Conservation (phyloP, 1,139 yeast species). For the Sugiyamaella xylanicola region DNA sequence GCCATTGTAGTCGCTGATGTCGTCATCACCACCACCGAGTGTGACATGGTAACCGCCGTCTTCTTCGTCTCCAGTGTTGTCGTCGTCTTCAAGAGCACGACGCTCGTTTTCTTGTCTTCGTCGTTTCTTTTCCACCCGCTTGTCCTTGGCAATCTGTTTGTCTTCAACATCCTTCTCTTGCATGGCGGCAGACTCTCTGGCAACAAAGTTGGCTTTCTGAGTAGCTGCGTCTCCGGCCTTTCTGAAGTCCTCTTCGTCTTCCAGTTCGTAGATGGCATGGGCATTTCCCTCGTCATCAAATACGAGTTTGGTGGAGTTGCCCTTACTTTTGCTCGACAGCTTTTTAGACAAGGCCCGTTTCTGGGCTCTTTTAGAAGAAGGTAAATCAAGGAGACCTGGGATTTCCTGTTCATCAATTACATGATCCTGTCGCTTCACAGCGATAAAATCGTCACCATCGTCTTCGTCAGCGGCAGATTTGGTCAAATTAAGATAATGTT, state of each 20-base stretch:
- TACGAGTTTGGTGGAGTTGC: conserved; percentile 69
- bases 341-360: conserved; percentile 89
- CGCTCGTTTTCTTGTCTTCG: conserved; percentile 80
- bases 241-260: conserved; percentile 84
- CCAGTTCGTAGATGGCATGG: conserved; percentile 87
- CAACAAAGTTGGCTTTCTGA: conserved; percentile 69
- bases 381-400: conserved; percentile 53
- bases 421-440: conserved; percentile 77
- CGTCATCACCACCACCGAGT: conserved; percentile 39
- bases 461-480: conserved; percentile 51
- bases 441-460: conserved; percentile 77
- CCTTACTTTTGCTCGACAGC: conserved; percentile 60
- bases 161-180: conserved; percentile 71
- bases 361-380: conserved; percentile 83
- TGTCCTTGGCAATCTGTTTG: conserved; percentile 77
- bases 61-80: conserved; percentile 46
- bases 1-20: conserved; percentile 29
- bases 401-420: conserved; percentile 63
- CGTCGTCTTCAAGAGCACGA: conserved; percentile 48
- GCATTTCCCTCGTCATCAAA: conserved; percentile 95
- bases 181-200: conserved; percentile 70
- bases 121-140: conserved; percentile 86
- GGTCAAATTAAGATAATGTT: conserved; percentile 72
- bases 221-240: conserved; percentile 70
- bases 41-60: conserved; percentile 42